These are phyloP conservation scores for Solanum tarijense DNA, from an alignment of 257 asterid species.

Conservation along the genomic window DNA sequence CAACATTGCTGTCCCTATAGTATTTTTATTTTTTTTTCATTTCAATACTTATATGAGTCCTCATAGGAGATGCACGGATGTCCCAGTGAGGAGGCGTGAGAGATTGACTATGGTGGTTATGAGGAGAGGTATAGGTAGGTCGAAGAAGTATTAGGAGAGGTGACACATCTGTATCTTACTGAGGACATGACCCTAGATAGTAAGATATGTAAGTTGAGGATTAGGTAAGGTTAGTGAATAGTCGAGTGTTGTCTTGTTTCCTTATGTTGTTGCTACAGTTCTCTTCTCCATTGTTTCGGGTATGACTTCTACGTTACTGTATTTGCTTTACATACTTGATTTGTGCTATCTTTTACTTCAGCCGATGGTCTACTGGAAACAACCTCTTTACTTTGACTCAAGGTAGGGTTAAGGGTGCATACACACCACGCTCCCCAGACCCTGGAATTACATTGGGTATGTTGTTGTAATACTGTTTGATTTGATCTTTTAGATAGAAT, in stretches of 20 bases:
- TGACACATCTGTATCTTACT: neutral
- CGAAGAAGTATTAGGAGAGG: neutral
- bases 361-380: neutral
- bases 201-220: neutral
- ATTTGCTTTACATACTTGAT: neutral
- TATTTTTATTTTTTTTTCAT: neutral
- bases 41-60: neutral
- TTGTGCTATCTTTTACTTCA: neutral
- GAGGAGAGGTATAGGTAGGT: neutral
- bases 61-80: neutral
- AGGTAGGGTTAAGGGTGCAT: neutral
- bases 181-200: neutral
- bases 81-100: neutral
- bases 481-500: neutral
- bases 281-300: neutral
- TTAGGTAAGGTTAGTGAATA: neutral
- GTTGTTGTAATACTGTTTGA: neutral
- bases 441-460: neutral
- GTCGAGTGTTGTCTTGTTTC: neutral
- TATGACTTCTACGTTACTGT: neutral
- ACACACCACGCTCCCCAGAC: neutral
- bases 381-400: neutral
- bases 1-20: neutral
- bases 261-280: neutral
- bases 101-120: neutral